Base-by-base conservation (phyloP, 2,329 filamentous ascomycete species). In the Ascochyta viciae-villosae region DNA sequence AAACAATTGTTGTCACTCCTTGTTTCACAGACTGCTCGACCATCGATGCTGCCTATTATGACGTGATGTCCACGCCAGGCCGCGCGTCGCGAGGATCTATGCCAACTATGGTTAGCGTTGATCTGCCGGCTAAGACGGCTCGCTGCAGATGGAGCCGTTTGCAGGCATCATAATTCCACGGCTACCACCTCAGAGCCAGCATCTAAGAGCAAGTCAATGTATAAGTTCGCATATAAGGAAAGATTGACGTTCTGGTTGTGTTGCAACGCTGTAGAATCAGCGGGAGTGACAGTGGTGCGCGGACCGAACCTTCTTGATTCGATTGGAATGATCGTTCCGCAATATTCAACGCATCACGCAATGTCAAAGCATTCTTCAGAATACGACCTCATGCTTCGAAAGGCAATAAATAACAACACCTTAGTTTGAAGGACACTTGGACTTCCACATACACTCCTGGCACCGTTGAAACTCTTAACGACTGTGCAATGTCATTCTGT, bases 71-170 rank as follows among this genome's bases (percentile, higher is more conserved):
- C 19, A 46, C 27, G 22, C 37, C 47, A 47, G 37, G 53, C 42
- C 53, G 53, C 53, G 53, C 53, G 53, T 56, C 53, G 16, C 33
- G 37, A n/a, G 27, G 26, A 51, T 56, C 53, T 51, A 43, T 23
- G 31, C 53, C 38, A 42, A 1, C 0, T 3, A 9, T 9, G 19
- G 53, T 38, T 50, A 46, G 47, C 24, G 27, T 4, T 12, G 42
- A 46, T 56, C 53, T 23, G 6, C 37, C 53, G 53, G 53, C 23
- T 50, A 42, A 47, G 33, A 50, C 46, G 46, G 53, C 47, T 46
- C 35, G 35, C 31, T 37, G 46, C 52, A 50, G 13, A 24, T 26
- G 40, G 45, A 50, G 13, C 53, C 41, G 46, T 50, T 50, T 42
- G 47, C 47, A 56, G 42, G 53, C 52, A 55, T 55, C 22, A 13